Evolutionary conservation across 108 stramenopile genomes (phyloP), one percentile per base, ranked within the genome.

Genomic region (Conticribra guillardii): DNA sequence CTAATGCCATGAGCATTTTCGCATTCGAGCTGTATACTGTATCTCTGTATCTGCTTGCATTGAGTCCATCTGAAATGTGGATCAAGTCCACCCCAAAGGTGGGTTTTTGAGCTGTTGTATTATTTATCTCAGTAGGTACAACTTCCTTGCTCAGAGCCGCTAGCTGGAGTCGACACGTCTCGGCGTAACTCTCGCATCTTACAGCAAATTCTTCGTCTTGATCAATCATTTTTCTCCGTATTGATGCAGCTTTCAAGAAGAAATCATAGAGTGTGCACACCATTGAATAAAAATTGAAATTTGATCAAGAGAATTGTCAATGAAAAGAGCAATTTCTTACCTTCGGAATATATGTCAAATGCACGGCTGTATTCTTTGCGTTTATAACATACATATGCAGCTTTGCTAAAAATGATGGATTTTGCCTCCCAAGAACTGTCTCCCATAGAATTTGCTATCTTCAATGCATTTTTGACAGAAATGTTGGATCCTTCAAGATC

Each of bases 301-400:
- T n/a, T n/a, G n/a, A n/a, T n/a, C n/a, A n/a, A n/a, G n/a, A n/a
- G n/a, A n/a, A n/a, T n/a, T n/a, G n/a, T n/a, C n/a, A 51, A 4
- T 51, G 17, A 17, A n/a, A 21, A 51, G n/a, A 16, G 22, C 50
- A 51, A n/a, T 4, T 4, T 17, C 50, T 51, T 17, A 51, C 50
- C 50, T 51, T 51, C 50, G 17, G n/a, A 21, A n/a, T 51, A 51
- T 21, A 51, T 17, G 19, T 51, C 50, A 51, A 51, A 51, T 51
- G 50, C 50, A 15, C 22, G 4, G 19, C 5, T 17, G n/a, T 16
- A 51, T n/a, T 21, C 4, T 21, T 51, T 51, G 4, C 50, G 5
- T 51, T 51, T 51, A 4, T 21, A 15, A 5, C 19, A 16, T 4
- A 51, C 50, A 51, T 51, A 51, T 15, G 50, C 50, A 5, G 22